Evolutionary conservation across 495 filamentous ascomycete species (phyloP), one percentile per base, ranked within the genome.

Genomic region (Hypoxylon cercidicola): DNA sequence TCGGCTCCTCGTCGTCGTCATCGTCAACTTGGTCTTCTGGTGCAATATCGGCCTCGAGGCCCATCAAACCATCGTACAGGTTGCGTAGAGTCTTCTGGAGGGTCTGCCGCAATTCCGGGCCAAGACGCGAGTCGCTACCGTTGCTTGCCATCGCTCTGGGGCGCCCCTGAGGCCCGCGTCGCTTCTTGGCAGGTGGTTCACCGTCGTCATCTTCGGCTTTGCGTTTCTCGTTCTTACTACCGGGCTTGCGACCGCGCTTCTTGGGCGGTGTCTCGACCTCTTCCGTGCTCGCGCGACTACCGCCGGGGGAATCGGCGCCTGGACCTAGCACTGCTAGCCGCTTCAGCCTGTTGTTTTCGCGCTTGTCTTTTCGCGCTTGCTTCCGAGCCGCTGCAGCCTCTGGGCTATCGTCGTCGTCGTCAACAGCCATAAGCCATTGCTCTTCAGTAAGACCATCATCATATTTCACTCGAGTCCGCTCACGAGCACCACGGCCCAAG

Each of bases 401-500:
- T 47, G 97, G 91, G 0, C 86, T 88, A 63, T 98, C 96, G 9
- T 99, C 95, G 55, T 97, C 93, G 58, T 96, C 91, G 72, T 98
- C 95, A 34, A 99, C 93, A 55, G 95, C 94, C 74, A 89, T 87
- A 23, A 86, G 77, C 95, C 95, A 99, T 78, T 99, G 96, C 78
- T 98, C 95, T 75, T 98, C 96, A 3, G 95, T 97, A 40, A 99
- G 88, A 23, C 96, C 95, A 70, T 99, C 95, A 74, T 99, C 95
- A 74, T 99, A 99, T 73, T 90, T 90, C 59, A 97, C 93, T 52
- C 90, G 84, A 70, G 91, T 97, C 67, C 95, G 87, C 79, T 98
- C 96, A 78, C 95, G 88, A 57, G 93, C 93, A 55, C 95, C 95
- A 74, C 95, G 92, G 30, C 95, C 95, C 39, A 88, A 84, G 21